A percentile compares a stretch with the other conserved stretches of the same genome.
phyloP scores from a whole-genome alignment of 768 basidiomycete genomes.

The Daedaleopsis sinensis region DNA sequence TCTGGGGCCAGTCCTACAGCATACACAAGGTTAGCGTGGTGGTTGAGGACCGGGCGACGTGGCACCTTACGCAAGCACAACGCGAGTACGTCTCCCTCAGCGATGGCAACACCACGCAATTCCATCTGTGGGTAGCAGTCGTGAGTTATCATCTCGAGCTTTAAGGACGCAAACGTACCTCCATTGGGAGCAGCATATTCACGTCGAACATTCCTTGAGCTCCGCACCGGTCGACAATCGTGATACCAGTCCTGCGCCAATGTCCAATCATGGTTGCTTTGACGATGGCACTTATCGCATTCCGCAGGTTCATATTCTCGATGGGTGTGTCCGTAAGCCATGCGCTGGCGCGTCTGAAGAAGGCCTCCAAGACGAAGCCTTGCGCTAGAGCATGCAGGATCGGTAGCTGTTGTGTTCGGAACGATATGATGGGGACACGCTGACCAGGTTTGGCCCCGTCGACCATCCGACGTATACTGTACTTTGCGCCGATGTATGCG shows the following conservation, averaged over 20 bases:
- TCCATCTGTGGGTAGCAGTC: constrained; percentile 31
- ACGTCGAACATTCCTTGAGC: constrained; percentile 46
- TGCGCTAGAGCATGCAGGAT: constrained; percentile 40
- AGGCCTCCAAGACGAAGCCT: constrained; percentile 37
- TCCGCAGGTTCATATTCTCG: constrained; percentile 27
- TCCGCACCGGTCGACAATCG: constrained; percentile 42
- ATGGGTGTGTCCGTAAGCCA: constrained; percentile 30
- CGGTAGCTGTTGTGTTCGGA: constrained; percentile 46
- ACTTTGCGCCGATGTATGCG: constrained; percentile 32
- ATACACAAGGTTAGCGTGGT: too few species aligned
- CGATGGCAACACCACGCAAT: constrained; percentile 43
- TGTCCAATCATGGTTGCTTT: constrained; percentile 35
- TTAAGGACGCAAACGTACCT: too few species aligned
- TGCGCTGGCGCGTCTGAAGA: constrained; percentile 25
- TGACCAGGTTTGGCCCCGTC: constrained; percentile 5
- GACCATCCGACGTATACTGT: constrained; percentile 35
- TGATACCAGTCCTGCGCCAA: constrained; percentile 19
- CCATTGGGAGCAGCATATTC: too few species aligned
- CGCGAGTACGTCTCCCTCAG: constrained; percentile 48
- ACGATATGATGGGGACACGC: constrained; percentile 36
- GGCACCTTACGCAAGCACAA: too few species aligned
- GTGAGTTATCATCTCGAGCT: background rate
- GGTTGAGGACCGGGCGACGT: too few species aligned
- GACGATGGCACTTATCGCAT: constrained; percentile 35
- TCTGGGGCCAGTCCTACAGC: too few species aligned